Evolutionary conservation across 1,284 basidiomycete species (phyloP), one percentile per base, ranked within the genome.

Genomic region (Wallemia ichthyophaga): DNA sequence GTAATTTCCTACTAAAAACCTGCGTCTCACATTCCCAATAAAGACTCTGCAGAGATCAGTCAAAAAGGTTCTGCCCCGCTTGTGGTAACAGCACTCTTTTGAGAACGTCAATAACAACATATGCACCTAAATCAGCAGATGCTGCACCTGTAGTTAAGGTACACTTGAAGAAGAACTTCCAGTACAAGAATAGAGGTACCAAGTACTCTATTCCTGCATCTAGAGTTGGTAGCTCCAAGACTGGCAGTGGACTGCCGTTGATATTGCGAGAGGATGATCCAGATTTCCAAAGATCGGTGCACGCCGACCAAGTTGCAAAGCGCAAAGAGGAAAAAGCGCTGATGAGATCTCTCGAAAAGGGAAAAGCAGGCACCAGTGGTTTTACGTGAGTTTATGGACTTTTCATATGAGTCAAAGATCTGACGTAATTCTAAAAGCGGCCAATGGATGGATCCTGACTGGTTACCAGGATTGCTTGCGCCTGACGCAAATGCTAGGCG

Each of bases 41-140:
- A 2, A 95, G 91, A 71, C 80, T 95, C 63, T 98, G 92, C 74
- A 95, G 92, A 73, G 91, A 98, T 69, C 75, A 80, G 28, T 82
- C 85, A 21, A 88, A 88, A 69, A 88, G 88, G 66, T 99, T 98
- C 73, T 99, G 94, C 68, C 92, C 94, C 1, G 85, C 87, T 9
- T 99, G 94, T 69, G 94, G 94, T 48, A 92, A 91, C 66, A 77
- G 88, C 0, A 85, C 94, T 0, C 76, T 99, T 26, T 72, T 95
- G 59, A 83, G 92, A 61, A 83, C 86, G 1, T 91, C 89, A 1
- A 87, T 96, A 37, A 87, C 88, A 1, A 77, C 91, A 59, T 76
- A 80, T 28, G 77, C 69, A 28, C 64, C 69, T 19, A 61, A 60
- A 27, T 62, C 67, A 24, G 61, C 67, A 24, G 67, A 73, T 7